These are phyloP conservation scores for Psidium friedrichsthalianum DNA, from an alignment of 345 rosid species.

Conservation along the genomic window DNA sequence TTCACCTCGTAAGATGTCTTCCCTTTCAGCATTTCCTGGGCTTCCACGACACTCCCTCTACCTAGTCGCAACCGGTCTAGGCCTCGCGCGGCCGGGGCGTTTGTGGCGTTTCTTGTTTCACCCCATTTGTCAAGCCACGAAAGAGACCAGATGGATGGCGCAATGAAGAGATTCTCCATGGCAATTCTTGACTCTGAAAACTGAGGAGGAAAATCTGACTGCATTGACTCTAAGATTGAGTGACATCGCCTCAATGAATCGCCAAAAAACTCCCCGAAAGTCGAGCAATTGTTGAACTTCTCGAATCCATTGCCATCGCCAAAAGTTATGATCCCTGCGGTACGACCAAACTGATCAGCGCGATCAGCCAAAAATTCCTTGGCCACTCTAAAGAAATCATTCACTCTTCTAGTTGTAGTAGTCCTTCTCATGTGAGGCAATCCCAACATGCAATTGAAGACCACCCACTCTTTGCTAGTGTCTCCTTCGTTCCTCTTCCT, in stretches of 20 bases:
- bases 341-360: background rate
- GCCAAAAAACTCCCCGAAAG: constrained; percentile 25
- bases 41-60: constrained; percentile 21
- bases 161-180: constrained; percentile 33
- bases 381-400: constrained; percentile 20
- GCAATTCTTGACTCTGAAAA: constrained; percentile 29
- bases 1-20: constrained; percentile 22
- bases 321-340: constrained; percentile 17
- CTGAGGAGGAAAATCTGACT: constrained; percentile 12
- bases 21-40: constrained; percentile 22
- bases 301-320: constrained; percentile 23
- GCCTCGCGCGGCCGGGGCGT: background rate
- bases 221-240: constrained; percentile 27
- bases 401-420: constrained; percentile 15
- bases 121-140: constrained; percentile 29
- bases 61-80: constrained; percentile 13
- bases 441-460: constrained; percentile 35
- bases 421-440: constrained; percentile 36
- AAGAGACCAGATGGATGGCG: constrained; percentile 19
- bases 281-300: background rate
- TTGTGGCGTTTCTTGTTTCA: constrained; percentile 9
- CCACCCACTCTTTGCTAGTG: constrained; percentile 18
- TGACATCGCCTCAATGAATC: constrained; percentile 14
- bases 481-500: constrained; percentile 6
- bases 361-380: constrained; percentile 1